Conservation (phyloP, 495 filamentous ascomycete genomes). For the Lichenothelia convexa region DNA sequence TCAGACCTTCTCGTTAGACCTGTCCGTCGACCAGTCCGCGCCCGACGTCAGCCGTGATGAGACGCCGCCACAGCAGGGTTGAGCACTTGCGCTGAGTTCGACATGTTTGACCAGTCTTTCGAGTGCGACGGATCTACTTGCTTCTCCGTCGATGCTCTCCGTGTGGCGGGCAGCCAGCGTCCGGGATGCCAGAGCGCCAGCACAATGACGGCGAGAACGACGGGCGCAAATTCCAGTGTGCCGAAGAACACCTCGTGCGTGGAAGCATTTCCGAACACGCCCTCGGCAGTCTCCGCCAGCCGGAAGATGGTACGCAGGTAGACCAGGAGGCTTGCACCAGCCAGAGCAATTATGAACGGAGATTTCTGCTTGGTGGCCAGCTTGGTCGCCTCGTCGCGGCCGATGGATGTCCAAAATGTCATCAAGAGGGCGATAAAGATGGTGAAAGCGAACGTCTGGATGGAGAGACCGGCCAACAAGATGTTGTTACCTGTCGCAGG, state of each 20-base stretch:
- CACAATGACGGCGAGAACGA: constrained; percentile 26
- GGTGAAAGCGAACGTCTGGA: constrained; percentile 29
- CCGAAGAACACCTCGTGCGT: constrained; percentile 32
- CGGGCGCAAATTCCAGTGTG: constrained; percentile 30
- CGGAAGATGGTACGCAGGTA: constrained; percentile 33
- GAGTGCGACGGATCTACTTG: too few relatives aligned
- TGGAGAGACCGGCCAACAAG: constrained; percentile 29
- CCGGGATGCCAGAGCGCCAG: constrained; percentile 28
- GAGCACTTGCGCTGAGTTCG: too few relatives aligned
- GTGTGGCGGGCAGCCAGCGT: too few relatives aligned
- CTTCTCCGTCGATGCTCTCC: too few relatives aligned
- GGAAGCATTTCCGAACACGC: constrained; percentile 23
- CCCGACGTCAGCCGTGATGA: too few relatives aligned
- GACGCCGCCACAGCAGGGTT: too few relatives aligned
- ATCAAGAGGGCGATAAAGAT: constrained; percentile 26
- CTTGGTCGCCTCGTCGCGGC: too few relatives aligned
- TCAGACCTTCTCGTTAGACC: too few relatives aligned
- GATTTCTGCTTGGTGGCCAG: too few relatives aligned
- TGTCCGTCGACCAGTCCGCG: too few relatives aligned
- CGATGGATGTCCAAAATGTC: constrained; percentile 11
- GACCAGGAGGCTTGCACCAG: constrained; percentile 25
- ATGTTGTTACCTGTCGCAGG: constrained; percentile 28
- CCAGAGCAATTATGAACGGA: constrained; percentile 23
- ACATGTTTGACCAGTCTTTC: too few relatives aligned
- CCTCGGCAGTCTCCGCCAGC: constrained; percentile 33